Base-by-base conservation (phyloP, 179 eudicot genomes). In the Heliamphora pulchella region DNA sequence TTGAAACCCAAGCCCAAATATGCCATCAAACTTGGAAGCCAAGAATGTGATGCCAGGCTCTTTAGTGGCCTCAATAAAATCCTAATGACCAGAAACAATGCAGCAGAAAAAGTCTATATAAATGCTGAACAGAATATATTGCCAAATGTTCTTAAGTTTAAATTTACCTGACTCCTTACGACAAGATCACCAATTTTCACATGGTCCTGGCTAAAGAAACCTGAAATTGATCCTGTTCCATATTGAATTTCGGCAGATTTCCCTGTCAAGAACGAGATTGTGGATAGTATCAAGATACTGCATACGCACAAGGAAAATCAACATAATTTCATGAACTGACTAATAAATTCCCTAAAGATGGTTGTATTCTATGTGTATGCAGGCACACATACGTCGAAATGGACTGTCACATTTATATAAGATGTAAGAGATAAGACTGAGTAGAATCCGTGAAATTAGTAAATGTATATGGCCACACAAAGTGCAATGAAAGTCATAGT, bases 161-260 rank as follows among this genome's bases (percentile, higher is more conserved):
- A 61, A 82, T 78, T 58, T 85, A 89, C 97, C 87, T 93, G 97
- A 70, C 88, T 82, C 84, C 85, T 88, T 55, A 93, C 90, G 80
- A 84, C 75, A 75, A 91, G 88, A 62, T 82, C 84, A 66, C 96
- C 96, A 82, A 93, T 80, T 83, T 86, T 46, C 55, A 91, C 89
- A 86, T 85, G 63, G 76, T 93, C 97, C 82, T 93, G 87, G 86
- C 97, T 93, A 80, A 90, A 90, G 87, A 90, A 93, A 70, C 97
- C 97, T 67, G 91, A 82, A 77, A 93, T 87, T 6, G 96, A 84
- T 74, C 96, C 96, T 59, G 91, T 86, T 67, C 94, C 92, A 78
- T 90, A 91, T 18, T 74, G 85, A 80, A 89, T 88, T 71, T 81
- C 73, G 74, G 88, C 87, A 80, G 85, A 79, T 81, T 76, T 85